Evolutionary conservation across 768 basidiomycete species (phyloP), one percentile per base, ranked within the genome.

Genomic region (Podaxis sp.): DNA sequence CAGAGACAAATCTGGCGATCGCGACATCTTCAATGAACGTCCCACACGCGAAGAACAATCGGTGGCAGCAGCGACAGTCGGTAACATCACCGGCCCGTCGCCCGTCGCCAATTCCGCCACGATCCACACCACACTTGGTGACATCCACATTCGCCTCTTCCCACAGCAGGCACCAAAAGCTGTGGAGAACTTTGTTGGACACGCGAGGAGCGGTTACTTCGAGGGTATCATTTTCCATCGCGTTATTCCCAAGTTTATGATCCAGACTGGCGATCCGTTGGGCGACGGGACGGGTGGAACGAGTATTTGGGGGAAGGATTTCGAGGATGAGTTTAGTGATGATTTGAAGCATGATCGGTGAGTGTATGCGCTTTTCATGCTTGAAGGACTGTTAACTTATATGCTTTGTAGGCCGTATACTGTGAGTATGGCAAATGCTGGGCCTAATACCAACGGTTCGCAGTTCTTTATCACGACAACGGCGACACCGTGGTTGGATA

Each of bases 391-490:
- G 12, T n/a, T 29, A 5, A 54, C n/a, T 49, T 24, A 38, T 24
- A 38, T 15, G 24, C 11, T 47, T 11, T 65, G 22, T 64, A 94
- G 93, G 59, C 96, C 97, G 0, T 98, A 98, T 71, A 96, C 93
- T 3, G 82, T 98, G 60, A 94, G 93, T 70, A 96, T 97, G 95
- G 94, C 94, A 7, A 95, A 96, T 69, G 92, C 91, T 4, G 96
- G 95, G 3, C 88, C 93, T 6, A 77, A 76, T 50, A 97, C 96
- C 38, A 98, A 98, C 71, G 96, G 95, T 0, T 95, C 93, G 1
- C 96, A 99, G 71, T 99, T 98, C 80, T 99, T 98, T 79, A 94
- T 98, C 72, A 98, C 96, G 7, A 97, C 95, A 4, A 95, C 89
- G 2, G 90, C 95, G 6, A 93, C 92, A 7, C 93, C 94, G 6